phyloP scores from a whole-genome alignment of 176 grass and related monocot species.

The Guadua angustifolia region DNA sequence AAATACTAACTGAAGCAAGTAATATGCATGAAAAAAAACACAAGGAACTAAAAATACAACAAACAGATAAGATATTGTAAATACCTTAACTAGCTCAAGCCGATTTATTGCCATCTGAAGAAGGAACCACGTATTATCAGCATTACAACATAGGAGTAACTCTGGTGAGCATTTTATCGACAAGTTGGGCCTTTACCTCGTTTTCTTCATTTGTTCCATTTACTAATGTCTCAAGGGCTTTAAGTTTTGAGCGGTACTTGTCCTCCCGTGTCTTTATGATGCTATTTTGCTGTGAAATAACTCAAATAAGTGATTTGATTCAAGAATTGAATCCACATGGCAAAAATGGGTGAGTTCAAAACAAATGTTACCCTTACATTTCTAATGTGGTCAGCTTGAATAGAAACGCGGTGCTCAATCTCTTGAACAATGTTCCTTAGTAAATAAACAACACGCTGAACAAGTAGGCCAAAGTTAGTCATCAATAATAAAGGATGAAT shows the following conservation, averaged over 20 bases:
- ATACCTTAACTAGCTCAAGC: constrained; percentile 82
- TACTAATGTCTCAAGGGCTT: constrained; percentile 83
- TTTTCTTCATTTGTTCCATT: constrained; percentile 97
- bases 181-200: constrained; percentile 57
- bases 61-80: constrained; percentile 1
- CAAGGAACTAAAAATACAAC: constrained; percentile 22
- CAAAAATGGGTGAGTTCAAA: constrained; percentile 28
- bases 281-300: constrained; percentile 83
- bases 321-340: constrained; percentile 21
- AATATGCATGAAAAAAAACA: constrained; percentile 30
- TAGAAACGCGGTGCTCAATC: constrained; percentile 89
- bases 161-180: constrained; percentile 23
- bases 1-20: constrained; percentile 19
- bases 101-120: constrained; percentile 78
- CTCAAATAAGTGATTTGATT: constrained; percentile 24
- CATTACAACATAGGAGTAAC: constrained; percentile 24
- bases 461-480: constrained; percentile 38
- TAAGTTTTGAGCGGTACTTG: constrained; percentile 91
- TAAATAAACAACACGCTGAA: constrained; percentile 78
- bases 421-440: constrained; percentile 93
- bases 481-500: constrained; percentile 41
- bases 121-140: constrained; percentile 45
- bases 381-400: constrained; percentile 91
- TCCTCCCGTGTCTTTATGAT: constrained; percentile 77
- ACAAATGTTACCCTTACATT: constrained; percentile 66